A percentile compares a stretch with the other conserved stretches of the same genome.
These are phyloP conservation scores for Phyllosticta capitalensis DNA, from an alignment of 2,329 filamentous ascomycete genomes.

Conservation along the genomic window DNA sequence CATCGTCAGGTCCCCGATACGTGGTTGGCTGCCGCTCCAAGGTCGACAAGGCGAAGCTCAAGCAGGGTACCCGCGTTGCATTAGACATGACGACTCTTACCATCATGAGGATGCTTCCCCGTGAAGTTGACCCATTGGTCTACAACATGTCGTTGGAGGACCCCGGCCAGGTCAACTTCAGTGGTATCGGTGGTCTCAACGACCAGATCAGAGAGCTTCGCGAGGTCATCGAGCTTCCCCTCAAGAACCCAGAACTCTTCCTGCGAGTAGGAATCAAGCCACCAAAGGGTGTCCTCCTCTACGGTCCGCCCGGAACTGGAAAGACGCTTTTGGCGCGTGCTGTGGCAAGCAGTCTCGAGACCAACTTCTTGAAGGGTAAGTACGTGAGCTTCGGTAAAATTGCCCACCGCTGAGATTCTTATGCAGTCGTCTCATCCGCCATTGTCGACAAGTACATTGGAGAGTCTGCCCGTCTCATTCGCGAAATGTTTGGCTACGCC, in stretches of 20 bases:
- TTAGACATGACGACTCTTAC: slow-evolving; percentile 99
- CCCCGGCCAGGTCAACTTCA: slow-evolving; percentile 94
- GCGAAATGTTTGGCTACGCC: slow-evolving; percentile 99
- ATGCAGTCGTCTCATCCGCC: slow-evolving; percentile 84
- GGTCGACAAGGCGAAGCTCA: slow-evolving; percentile 93
- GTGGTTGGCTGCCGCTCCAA: slow-evolving; percentile 97
- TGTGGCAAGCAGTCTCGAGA: slow-evolving; percentile 91
- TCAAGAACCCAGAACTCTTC: slow-evolving; percentile 99
- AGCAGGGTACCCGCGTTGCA: slow-evolving; percentile 94
- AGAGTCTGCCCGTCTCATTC: slow-evolving; percentile 91
- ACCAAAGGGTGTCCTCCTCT: slow-evolving; percentile 91
- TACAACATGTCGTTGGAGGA: slow-evolving; percentile 99
- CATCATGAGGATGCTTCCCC: slow-evolving; percentile 98
- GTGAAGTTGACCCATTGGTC: slow-evolving; percentile 94
- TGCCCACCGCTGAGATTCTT: slow-evolving; percentile 14
- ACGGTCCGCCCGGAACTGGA: slow-evolving; percentile 91
- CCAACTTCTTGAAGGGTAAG: slow-evolving; percentile 92
- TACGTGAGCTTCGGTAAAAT: slow-evolving; percentile 13
- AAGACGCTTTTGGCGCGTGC: slow-evolving; percentile 93
- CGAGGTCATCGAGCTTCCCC: slow-evolving; percentile 93
- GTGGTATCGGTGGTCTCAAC: slow-evolving; percentile 92
- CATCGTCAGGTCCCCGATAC: slow-evolving; percentile 92
- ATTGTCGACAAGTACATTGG: slow-evolving; percentile 99
- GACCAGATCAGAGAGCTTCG: slow-evolving; percentile 96
- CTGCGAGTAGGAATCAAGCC: slow-evolving; percentile 96